Evolutionary conservation across 345 rosid species (phyloP), one percentile per base, ranked within the genome.

Genomic region (Boechera retrofracta): DNA sequence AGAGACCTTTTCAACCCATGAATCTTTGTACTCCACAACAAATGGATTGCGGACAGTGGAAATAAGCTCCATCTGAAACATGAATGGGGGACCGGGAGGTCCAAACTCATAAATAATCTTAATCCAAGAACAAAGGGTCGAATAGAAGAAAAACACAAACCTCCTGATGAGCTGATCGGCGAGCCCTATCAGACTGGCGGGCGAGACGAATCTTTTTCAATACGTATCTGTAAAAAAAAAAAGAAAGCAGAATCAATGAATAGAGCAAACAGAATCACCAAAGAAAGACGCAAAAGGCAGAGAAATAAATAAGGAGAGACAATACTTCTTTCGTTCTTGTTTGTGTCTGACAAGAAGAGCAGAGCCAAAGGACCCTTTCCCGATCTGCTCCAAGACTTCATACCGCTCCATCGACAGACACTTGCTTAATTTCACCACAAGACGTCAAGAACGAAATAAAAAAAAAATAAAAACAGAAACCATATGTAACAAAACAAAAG

Each of bases 271-370:
- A 48, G 6, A 67, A 18, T 4, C 1, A 67, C 6, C 8, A 48
- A 6, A 13, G 51, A n/a, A 48, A 63, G 39, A 63, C 0, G 6
- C 49, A 69, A 26, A 42, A 55, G 24, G 54, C 65, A 64, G 41
- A 49, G 12, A 31, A 16, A 0, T 5, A 15, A 13, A 10, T 15
- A 4, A 3, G 28, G 33, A 67, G 32, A 41, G 1, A 28, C 0
- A 38, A 32, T 58, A 78, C 99, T 89, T 95, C 69, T 91, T 92
- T 71, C 81, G 88, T 82, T 95, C 99, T 81, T 89, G 98, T 80
- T 86, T 95, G 84, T 95, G 99, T 86, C 90, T 85, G 62, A 95
- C 98, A 47, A 95, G 98, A 86, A 90, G 94, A 74, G 99, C 99
- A 65, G 99, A 91, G 72, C 98, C 98, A 73, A 95, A 92, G 38